These are phyloP conservation scores for Misopates orontium DNA, from an alignment of 257 asterid species.

Conservation along the genomic window DNA sequence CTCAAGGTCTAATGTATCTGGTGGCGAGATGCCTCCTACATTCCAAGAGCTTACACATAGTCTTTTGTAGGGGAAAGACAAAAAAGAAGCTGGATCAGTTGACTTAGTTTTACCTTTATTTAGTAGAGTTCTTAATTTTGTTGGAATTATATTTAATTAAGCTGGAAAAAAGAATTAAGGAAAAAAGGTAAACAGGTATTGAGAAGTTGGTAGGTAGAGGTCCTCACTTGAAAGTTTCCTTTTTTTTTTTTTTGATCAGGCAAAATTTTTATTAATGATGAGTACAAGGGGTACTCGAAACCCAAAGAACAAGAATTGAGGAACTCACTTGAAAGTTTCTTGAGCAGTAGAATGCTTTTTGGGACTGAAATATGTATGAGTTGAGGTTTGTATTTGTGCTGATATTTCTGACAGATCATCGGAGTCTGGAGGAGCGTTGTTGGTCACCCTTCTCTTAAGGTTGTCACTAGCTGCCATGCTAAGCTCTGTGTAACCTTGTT, in stretches of 20 bases:
- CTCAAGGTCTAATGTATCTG: slow-evolving; percentile 45
- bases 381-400: slow-evolving; percentile 20
- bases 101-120: slow-evolving; percentile 16
- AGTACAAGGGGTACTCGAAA: too few relatives aligned
- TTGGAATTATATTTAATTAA: too few relatives aligned
- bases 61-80: slow-evolving; percentile 32
- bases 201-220: slow-evolving; percentile 12
- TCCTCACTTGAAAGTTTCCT: slow-evolving; percentile 30
- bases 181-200: too few relatives aligned
- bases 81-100: slow-evolving; percentile 29
- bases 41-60: slow-evolving; percentile 71
- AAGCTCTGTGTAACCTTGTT: slow-evolving; percentile 20
- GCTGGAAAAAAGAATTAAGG: not conserved
- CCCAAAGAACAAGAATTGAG: too few relatives aligned
- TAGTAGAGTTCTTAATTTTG: too few relatives aligned
- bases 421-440: slow-evolving; percentile 15
- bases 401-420: slow-evolving; percentile 7
- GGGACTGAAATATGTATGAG: slow-evolving; percentile 17
- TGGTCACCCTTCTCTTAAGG: slow-evolving; percentile 14
- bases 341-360: slow-evolving; percentile 5
- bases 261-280: too few relatives aligned
- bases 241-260: too few relatives aligned
- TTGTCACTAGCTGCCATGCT: slow-evolving; percentile 26
- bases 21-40: slow-evolving; percentile 62
- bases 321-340: too few relatives aligned